Evolutionary conservation across 306 rosid genomes (phyloP), one percentile per base, ranked within the genome.

Genomic region (Vachellia pachyceras): DNA sequence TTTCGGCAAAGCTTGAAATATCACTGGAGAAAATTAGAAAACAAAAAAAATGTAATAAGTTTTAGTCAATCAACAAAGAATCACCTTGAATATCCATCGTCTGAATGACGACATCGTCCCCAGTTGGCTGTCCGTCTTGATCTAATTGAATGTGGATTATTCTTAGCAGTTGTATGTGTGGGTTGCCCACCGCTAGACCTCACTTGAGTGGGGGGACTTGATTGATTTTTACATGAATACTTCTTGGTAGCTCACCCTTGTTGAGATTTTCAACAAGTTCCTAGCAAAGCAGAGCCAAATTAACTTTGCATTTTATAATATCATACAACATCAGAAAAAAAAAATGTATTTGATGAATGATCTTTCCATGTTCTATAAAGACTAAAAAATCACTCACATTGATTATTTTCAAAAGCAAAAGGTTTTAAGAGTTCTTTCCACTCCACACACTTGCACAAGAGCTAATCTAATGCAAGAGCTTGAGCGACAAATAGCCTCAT

Each of bases 71-170:
- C 41, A 40, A 39, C 57, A 74, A 79, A 54, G 55, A 58, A 60
- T 71, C 66, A 95, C 99, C 94, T 93, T 83, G 98, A 92, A 65
- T 88, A 88, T 87, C 92, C 99, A 84, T 95, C 97, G 36, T 93
- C 99, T 3, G 99, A 91, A 57, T 40, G 37, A 49, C 89, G 86
- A 70, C 88, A 6, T 11, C 87, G 82, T 42, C 89, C 98, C 99
- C 98, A 95, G 69, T 95, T 95, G 77, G 94, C 94, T 4, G 99
- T 95, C 69, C 99, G 90, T 86, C 94, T 89, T 64, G 98, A 91
- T 88, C 90, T 93, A 77, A 84, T 86, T 7, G 97, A 90, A 79
- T 85, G 86, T 57, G 95, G 94, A 72, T 87, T 90, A 63, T 86
- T 52, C 8, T 92, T 49, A 45, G 87, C 88, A 82, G 84, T 64